Evolutionary conservation across 2,329 filamentous ascomycete species (phyloP), one percentile per base, ranked within the genome.

Genomic region (Apiospora sp.): DNA sequence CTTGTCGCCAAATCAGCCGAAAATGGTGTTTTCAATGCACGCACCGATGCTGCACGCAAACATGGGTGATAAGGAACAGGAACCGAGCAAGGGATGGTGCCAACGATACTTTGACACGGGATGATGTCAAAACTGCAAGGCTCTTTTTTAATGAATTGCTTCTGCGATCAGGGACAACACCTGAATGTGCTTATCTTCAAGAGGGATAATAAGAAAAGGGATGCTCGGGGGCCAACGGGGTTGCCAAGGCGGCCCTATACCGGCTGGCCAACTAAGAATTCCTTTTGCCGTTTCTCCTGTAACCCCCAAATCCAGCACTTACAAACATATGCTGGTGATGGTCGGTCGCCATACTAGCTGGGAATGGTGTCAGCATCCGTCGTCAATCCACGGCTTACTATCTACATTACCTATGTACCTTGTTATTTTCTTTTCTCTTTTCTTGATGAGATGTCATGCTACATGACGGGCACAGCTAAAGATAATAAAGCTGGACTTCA

Each of bases 211-310:
- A 48, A 48, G 46, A n/a, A 48, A 27, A 24, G 10, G 49, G n/a
- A 51, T 27, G n/a, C n/a, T 27, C 49, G 8, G 49, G 22, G 8
- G 37, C 37, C 8, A 41, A 41, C 37, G n/a, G n/a, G 12, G n/a
- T 51, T 51, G 49, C n/a, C 49, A 51, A 51, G 49, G n/a, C 49
- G 49, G n/a, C n/a, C 49, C 49, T 27, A 51, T 24, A 51, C n/a
- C 49, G 49, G 49, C 49, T n/a, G n/a, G 49, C 24, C 24, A 10
- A 14, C n/a, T 51, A 22, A 22, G 3, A 49, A n/a, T 22, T 22
- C 46, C n/a, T 49, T 22, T 22, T 49, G 46, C 46, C 19, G 46
- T 49, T 49, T 49, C 49, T 22, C 48, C 22, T 48, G 44, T 19
- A 7, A 48, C 48, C 48, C n/a, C 48, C 48, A 49, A 13, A 49